phyloP scores from a whole-genome alignment of 345 rosid species.

The Turritis glabra region DNA sequence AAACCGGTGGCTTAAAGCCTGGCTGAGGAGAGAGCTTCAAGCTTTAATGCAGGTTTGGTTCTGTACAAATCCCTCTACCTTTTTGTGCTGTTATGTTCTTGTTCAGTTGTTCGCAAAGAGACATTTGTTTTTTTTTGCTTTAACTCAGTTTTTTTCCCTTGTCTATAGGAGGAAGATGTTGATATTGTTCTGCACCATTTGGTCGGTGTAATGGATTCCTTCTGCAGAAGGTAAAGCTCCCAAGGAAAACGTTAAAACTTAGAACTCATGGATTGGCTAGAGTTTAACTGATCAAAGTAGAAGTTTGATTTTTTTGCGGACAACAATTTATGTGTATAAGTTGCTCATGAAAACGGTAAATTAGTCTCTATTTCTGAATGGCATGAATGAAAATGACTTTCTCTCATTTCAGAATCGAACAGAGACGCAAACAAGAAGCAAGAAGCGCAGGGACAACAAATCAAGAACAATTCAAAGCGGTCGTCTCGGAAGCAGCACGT shows the following conservation, averaged over 20 bases:
- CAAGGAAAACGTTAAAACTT: not conserved
- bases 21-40: conserved; percentile 89
- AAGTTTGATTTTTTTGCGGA: not conserved
- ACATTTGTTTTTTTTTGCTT: not conserved
- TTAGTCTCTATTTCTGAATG: not conserved
- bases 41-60: conserved; percentile 69
- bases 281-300: not conserved
- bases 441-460: conserved; percentile 41
- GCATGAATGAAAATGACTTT: not conserved
- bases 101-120: not conserved
- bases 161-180: conserved; percentile 76
- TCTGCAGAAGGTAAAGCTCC: conserved; percentile 52
- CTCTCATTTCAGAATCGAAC: conserved; percentile 43
- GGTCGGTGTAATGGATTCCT: conserved; percentile 66
- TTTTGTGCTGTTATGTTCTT: not conserved
- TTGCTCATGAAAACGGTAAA: not conserved
- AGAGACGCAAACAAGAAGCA: conserved; percentile 11
- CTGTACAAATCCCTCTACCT: not conserved
- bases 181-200: conserved; percentile 68
- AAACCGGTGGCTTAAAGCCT: conserved; percentile 60
- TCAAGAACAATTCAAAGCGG: conserved; percentile 55
- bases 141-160: not conserved
- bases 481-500: conserved; percentile 57
- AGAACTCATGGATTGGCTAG: not conserved
- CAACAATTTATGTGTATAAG: not conserved